Conservation (phyloP, 257 asterid genomes). For the Handroanthus guayacan region DNA sequence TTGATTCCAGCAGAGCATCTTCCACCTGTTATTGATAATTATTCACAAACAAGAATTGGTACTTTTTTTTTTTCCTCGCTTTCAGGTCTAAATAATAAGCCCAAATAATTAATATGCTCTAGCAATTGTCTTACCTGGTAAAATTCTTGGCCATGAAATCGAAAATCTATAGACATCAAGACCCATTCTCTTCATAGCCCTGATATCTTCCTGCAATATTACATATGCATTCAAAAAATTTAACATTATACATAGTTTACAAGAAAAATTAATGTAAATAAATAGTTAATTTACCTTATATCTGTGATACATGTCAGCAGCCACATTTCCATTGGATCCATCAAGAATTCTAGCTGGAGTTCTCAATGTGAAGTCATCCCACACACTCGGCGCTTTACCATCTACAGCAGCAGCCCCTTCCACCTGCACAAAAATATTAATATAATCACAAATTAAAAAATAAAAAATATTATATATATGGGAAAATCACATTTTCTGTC, state of each 20-base stretch:
- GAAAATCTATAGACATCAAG: neutral
- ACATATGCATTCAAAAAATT: neutral
- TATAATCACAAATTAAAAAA: too few relatives aligned
- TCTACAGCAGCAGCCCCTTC: neutral
- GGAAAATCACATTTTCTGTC: too few relatives aligned
- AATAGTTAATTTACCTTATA: neutral
- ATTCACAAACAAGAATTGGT: too few relatives aligned
- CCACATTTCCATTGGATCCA: slow-evolving; percentile 3
- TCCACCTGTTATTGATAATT: neutral
- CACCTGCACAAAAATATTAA: neutral
- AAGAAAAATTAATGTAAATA: neutral
- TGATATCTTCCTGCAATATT: neutral
- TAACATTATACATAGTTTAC: too few relatives aligned
- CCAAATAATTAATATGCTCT: too few relatives aligned
- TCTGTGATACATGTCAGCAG: neutral
- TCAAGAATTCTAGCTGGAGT: neutral
- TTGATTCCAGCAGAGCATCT: neutral
- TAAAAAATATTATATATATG: too few relatives aligned
- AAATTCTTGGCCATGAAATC: neutral
- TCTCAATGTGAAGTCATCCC: neutral
- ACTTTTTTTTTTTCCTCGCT: too few relatives aligned
- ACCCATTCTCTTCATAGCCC: neutral
- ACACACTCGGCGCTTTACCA: neutral
- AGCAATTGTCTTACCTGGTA: too few relatives aligned
- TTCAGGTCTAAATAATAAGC: too few relatives aligned